phyloP scores from a whole-genome alignment of 495 filamentous ascomycete genomes.

The Penicillium cataractarum region DNA sequence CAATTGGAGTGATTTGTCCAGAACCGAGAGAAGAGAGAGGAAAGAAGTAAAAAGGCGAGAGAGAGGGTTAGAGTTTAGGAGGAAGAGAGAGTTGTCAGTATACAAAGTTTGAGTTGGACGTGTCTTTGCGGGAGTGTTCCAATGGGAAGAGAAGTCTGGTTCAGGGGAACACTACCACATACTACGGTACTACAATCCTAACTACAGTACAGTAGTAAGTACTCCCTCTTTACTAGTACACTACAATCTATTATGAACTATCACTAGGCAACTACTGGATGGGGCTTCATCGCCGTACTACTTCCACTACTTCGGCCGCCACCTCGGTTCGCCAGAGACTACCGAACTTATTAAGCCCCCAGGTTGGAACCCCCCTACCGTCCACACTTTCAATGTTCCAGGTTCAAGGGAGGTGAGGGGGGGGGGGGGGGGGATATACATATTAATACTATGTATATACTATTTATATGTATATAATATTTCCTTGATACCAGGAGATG shows the following conservation, averaged over 20 bases:
- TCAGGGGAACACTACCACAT: background rate
- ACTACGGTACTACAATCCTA: background rate
- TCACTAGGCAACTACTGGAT: background rate
- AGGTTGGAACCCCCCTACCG: background rate
- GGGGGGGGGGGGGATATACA: background rate
- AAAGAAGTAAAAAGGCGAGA: background rate
- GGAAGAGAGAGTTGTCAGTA: background rate
- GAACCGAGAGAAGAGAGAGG: background rate
- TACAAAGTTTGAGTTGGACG: background rate
- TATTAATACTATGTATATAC: no score
- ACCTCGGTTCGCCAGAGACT: constrained; percentile 4
- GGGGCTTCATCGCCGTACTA: background rate
- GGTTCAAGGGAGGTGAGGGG: background rate
- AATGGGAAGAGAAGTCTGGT: background rate
- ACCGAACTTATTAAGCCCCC: background rate
- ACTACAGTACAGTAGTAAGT: no score
- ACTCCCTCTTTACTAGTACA: no score
- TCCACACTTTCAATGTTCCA: background rate
- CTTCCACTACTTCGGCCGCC: background rate
- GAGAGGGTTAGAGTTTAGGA: background rate
- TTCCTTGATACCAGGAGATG: no score
- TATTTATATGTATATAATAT: no score
- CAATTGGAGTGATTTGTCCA: background rate
- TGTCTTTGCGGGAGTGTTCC: background rate
- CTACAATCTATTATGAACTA: background rate